Evolutionary conservation across 495 filamentous ascomycete genomes (phyloP), one percentile per base, ranked within the genome.

Genomic region (Letharia lupina): DNA sequence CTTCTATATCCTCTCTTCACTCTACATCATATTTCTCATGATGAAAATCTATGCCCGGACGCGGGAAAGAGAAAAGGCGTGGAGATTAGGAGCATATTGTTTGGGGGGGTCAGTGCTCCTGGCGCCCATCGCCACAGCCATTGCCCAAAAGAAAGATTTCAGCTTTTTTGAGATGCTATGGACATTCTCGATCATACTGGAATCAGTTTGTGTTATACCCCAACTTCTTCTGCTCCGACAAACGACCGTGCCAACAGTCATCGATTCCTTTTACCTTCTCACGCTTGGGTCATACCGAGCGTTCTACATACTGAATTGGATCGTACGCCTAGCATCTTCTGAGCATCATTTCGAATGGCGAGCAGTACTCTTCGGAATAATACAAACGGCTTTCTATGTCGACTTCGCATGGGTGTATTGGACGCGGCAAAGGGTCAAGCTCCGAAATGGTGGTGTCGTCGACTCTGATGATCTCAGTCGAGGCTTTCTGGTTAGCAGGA

Each of bases 401-500:
- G 95, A 98, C 74, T 98, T 98, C 73, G 91, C 89, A 35, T 97
- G 93, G 92, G 91, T 98, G 1, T 98, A 98, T 79, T 96, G 89
- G 78, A 87, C 87, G 6, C 82, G 94, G 45, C 95, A 98, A 77
- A 84, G 91, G 44, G 93, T 98, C 70, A 97, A 97, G 84, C 87
- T 98, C 7, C 83, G 94, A 56, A 87, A 87, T 66, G 93, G 93
- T 65, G 92, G 91, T 5, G 82, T 98, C 23, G 90, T 98, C n/a
- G 94, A 98, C 72, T 87, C 86, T 9, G 93, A 97, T 56, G 94
- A 98, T 74, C 81, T 93, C 62, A 80, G 86, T 44, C 85, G 88
- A 58, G 90, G 92, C 63, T 97, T 92, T 83, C 77, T 98, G 23
- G 75, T 80, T 58, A 83, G 75, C 65, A 79, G 77, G 61, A 77